phyloP scores from a whole-genome alignment of 129 eudicot genomes.

The Pseudognaphalium luteoalbum region DNA sequence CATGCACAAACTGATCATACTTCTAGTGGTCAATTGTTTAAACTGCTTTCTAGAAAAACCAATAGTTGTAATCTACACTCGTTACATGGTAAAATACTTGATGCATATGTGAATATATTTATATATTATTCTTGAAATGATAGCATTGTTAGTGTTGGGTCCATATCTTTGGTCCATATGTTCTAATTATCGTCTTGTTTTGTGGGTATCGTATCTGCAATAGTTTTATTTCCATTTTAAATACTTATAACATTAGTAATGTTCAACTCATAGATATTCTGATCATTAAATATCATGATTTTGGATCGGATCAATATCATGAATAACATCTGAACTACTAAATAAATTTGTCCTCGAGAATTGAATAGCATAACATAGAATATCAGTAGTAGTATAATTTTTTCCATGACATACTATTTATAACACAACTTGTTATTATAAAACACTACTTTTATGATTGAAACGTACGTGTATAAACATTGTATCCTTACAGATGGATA shows the following conservation, averaged over 20 bases:
- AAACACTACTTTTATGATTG: too few relatives aligned
- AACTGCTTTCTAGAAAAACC: conserved; percentile 3
- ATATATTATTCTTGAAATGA: not conserved
- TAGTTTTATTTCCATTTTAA: too few relatives aligned
- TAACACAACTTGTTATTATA: too few relatives aligned
- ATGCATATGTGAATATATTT: not conserved
- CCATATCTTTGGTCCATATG: not conserved
- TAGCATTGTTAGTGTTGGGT: not conserved
- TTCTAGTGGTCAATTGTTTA: not conserved
- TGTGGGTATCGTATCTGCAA: not conserved
- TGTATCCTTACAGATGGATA: too few relatives aligned
- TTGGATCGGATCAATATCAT: too few relatives aligned
- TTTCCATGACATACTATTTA: too few relatives aligned
- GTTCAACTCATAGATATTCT: not conserved
- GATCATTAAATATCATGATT: too few relatives aligned
- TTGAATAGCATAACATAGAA: too few relatives aligned
- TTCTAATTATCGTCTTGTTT: not conserved
- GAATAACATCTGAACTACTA: too few relatives aligned
- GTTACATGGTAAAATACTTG: not conserved
- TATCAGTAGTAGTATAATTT: too few relatives aligned
- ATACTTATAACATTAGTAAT: not conserved
- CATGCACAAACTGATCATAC: conserved; percentile 42
- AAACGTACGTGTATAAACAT: too few relatives aligned
- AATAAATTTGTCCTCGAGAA: too few relatives aligned
- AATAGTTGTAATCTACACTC: not conserved